These are phyloP conservation scores for Podaxis mareebaensis DNA, from an alignment of 768 basidiomycete genomes.

Conservation along the genomic window DNA sequence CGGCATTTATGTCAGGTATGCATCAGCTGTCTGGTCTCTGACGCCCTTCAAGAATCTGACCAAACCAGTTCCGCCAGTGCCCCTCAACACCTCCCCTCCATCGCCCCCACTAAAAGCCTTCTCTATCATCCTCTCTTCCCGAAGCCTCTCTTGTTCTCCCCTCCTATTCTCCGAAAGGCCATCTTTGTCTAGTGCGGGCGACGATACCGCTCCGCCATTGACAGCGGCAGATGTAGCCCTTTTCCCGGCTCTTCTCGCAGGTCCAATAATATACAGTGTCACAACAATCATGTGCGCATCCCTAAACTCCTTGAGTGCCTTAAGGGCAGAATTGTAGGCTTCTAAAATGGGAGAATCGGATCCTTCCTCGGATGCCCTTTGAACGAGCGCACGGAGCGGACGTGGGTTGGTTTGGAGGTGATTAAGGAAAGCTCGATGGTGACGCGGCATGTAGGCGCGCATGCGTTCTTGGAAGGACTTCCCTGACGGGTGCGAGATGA, in stretches of 20 bases:
- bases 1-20: background rate
- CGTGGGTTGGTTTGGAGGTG: conserved; percentile 64
- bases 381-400: conserved; percentile 59
- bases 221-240: background rate
- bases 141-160: conserved; percentile 18
- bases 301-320: conserved; percentile 68
- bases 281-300: conserved; percentile 80
- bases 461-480: conserved; percentile 66
- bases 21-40: conserved; percentile 55
- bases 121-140: background rate
- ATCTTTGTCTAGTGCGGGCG: background rate
- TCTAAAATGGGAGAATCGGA: conserved; percentile 34
- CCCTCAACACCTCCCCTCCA: conserved; percentile 42
- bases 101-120: conserved; percentile 20
- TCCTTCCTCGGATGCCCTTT: conserved; percentile 15
- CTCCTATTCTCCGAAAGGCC: conserved; percentile 15
- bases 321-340: conserved; percentile 67
- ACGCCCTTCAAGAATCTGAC: conserved; percentile 76
- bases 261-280: conserved; percentile 73
- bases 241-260: conserved; percentile 44
- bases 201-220: background rate
- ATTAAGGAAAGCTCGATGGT: conserved; percentile 75
- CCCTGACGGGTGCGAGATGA: conserved; percentile 16
- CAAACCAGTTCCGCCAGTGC: conserved; percentile 80
- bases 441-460: conserved; percentile 81